These are phyloP conservation scores for Dispira simplex DNA, from an alignment of 192 early-diverging fungal genomes.

Conservation along the genomic window DNA sequence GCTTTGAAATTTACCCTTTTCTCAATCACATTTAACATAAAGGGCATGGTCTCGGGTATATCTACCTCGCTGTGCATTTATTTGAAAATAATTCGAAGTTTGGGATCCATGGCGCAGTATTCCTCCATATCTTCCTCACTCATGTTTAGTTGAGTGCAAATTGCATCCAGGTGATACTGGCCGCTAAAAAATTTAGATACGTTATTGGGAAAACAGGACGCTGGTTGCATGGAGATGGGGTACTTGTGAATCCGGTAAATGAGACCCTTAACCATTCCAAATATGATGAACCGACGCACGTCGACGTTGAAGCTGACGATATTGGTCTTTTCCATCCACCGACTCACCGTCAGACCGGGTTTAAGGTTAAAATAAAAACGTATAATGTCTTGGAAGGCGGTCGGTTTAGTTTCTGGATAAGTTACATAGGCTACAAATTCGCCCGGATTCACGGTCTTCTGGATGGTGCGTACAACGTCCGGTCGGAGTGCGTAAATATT, in stretches of 20 bases:
- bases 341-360: conserved; percentile 56
- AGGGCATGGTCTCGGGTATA: too few species aligned
- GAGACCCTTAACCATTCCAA: conserved; percentile 75
- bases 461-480: conserved; percentile 26
- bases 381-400: conserved; percentile 54
- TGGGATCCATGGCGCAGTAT: background rate
- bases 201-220: background rate
- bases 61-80: background rate
- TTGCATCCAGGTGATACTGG: background rate
- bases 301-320: conserved; percentile 54
- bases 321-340: conserved; percentile 73
- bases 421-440: background rate
- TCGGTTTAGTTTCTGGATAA: conserved; percentile 18
- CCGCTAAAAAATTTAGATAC: background rate
- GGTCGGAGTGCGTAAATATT: conserved; percentile 71
- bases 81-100: background rate
- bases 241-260: conserved; percentile 85
- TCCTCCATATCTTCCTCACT: conserved; percentile 1
- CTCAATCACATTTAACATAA: too few species aligned
- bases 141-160: conserved; percentile 3
- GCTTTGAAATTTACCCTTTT: too few species aligned
- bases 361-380: conserved; percentile 67
- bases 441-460: background rate
- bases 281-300: conserved; percentile 76
- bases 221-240: conserved; percentile 29